These are phyloP conservation scores for Hypoxylon sp. DNA, from an alignment of 2,329 filamentous ascomycete species.

Conservation along the genomic window DNA sequence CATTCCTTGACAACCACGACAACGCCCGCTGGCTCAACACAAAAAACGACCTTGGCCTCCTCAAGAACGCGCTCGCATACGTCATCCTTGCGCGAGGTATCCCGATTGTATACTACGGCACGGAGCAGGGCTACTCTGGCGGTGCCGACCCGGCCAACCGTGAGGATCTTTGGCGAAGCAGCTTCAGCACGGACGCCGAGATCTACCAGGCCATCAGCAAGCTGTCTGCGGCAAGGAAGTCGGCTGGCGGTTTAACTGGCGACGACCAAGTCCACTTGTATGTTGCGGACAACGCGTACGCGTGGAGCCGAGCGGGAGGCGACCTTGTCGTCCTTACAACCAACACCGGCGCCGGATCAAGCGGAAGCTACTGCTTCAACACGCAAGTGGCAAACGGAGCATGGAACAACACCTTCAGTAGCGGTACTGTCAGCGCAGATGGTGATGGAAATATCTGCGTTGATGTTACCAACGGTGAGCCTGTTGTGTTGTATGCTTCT, in stretches of 20 bases:
- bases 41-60: constrained; percentile 62
- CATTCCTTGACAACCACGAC: constrained; percentile 69
- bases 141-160: constrained; percentile 59
- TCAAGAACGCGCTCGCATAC: constrained; percentile 69
- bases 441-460: constrained; percentile 53
- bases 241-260: constrained; percentile 53
- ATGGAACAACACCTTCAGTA: constrained; percentile 53
- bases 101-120: constrained; percentile 71
- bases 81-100: constrained; percentile 69
- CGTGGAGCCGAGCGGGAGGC: constrained; percentile 55
- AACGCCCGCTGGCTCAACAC: constrained; percentile 61
- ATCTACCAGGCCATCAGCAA: constrained; percentile 59
- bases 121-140: constrained; percentile 68
- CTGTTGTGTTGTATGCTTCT: constrained; percentile 49
- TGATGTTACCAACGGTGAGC: constrained; percentile 52
- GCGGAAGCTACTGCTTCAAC: constrained; percentile 53
- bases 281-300: constrained; percentile 53
- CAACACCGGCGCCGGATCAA: constrained; percentile 52
- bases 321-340: constrained; percentile 56
- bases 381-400: constrained; percentile 48
- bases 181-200: constrained; percentile 55
- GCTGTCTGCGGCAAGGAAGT: constrained; percentile 56
- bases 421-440: constrained; percentile 49
- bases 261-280: constrained; percentile 57
- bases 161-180: constrained; percentile 66